These are phyloP conservation scores for Solanum hybrid DNA, from an alignment of 305 asterid species.

Conservation along the genomic window DNA sequence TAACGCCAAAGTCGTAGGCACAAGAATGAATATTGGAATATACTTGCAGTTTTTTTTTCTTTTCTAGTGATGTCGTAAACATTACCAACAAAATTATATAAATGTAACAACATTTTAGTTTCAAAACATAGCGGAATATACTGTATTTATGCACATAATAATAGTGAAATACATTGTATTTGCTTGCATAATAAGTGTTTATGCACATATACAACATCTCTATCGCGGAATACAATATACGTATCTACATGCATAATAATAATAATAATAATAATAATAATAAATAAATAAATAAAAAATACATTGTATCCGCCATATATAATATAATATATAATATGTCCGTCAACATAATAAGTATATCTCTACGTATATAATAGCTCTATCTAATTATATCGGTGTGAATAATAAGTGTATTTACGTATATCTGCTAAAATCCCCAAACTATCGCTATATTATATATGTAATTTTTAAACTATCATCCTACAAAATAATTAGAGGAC, in stretches of 20 bases:
- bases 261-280: neutral
- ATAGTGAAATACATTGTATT: neutral
- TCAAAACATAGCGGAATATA: neutral
- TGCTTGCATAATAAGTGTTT: neutral
- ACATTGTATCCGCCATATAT: neutral
- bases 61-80: too few relatives aligned
- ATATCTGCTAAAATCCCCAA: neutral
- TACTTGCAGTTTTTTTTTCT: neutral
- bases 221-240: neutral
- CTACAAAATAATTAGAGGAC: neutral
- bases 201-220: neutral
- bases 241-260: neutral
- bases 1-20: neutral
- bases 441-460: neutral
- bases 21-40: neutral
- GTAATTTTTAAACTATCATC: neutral
- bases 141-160: neutral
- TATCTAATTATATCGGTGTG: neutral
- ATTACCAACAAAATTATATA: too few relatives aligned
- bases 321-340: too few relatives aligned
- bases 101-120: neutral
- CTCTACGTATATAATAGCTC: neutral
- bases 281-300: neutral
- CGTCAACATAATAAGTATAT: neutral
- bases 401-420: neutral